Evolutionary conservation across 768 basidiomycete genomes (phyloP), one percentile per base, ranked within the genome.

Genomic region (Glaciozyma antarctica): DNA sequence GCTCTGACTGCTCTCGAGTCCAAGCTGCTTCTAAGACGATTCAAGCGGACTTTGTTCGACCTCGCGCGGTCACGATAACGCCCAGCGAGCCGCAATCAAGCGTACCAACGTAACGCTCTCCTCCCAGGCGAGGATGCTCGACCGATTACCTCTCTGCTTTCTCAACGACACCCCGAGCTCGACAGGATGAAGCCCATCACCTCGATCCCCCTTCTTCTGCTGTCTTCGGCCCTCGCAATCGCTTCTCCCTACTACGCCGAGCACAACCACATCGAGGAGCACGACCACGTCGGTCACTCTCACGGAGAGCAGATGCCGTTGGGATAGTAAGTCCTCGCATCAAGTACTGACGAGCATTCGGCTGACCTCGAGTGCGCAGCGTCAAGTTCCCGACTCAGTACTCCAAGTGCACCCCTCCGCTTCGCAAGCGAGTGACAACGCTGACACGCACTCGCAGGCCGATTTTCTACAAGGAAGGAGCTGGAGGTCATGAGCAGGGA

Each of bases 291-390:
- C 5, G 30, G 30, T 12, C 56, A 57, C 34, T 8, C 12, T 41
- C 56, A 57, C 21, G 56, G 56, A 41, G 43, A 57, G 56, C 56
- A 57, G 43, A 57, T 57, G 19, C 56, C 56, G 10, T 26, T 57
- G 15, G 56, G 56, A 38, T 57, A 57, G 51, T 53, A 26, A 53
- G 51, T 28, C 6, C 17, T 47, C 22, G 5, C 45, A n/a, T n/a
- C n/a, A n/a, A n/a, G n/a, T n/a, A n/a, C n/a, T n/a, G n/a, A n/a
- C n/a, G n/a, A n/a, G n/a, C n/a, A n/a, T 4, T 16, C 5, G 7
- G 47, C n/a, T 24, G 21, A n/a, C 24, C 51, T 53, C 51, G 24
- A 7, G 24, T 28, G 7, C 45, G 45, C 51, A 53, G 51, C 24
- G 56, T 57, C 56, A 34, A 47, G 28, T 59, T 45, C 47, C 58